Evolutionary conservation across 2,329 filamentous ascomycete genomes (phyloP).

Genomic region (Aspergillus ruber): DNA sequence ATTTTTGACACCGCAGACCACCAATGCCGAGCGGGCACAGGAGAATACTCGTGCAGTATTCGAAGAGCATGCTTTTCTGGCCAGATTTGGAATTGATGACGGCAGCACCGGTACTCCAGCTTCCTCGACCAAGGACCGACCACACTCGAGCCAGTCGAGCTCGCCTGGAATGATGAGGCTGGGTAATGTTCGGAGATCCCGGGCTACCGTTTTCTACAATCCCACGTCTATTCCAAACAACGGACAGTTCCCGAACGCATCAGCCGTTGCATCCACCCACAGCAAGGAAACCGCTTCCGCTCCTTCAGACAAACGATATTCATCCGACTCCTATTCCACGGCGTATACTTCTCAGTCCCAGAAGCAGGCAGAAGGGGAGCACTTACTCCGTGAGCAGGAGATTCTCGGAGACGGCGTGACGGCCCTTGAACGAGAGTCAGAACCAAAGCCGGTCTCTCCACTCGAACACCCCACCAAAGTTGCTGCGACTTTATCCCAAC

Average conservation of each 20-base stretch:
- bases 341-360: constrained; percentile 45
- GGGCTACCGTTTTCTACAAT: constrained; percentile 13
- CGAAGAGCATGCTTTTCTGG: not conserved
- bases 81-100: constrained; percentile 3
- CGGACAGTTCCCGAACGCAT: constrained; percentile 20
- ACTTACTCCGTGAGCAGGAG: constrained; percentile 43
- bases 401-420: not conserved
- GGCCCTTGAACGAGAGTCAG: not conserved
- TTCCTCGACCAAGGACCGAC: constrained; percentile 49
- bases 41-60: not conserved
- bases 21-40: constrained; percentile 11
- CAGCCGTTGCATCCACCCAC: constrained; percentile 13
- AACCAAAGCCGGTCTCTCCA: not conserved
- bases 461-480: constrained; percentile 24
- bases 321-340: constrained; percentile 47
- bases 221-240: constrained; percentile 18
- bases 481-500: constrained; percentile 5
- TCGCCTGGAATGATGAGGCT: constrained; percentile 28
- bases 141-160: constrained; percentile 52
- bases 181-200: constrained; percentile 11
- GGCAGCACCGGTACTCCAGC: constrained; percentile 31
- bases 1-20: constrained; percentile 21
- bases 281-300: constrained; percentile 17
- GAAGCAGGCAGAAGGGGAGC: constrained; percentile 47
- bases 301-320: constrained; percentile 32